Evolutionary conservation across 208 protist species (phyloP).

Genomic region (Wallacemonas sp.): DNA sequence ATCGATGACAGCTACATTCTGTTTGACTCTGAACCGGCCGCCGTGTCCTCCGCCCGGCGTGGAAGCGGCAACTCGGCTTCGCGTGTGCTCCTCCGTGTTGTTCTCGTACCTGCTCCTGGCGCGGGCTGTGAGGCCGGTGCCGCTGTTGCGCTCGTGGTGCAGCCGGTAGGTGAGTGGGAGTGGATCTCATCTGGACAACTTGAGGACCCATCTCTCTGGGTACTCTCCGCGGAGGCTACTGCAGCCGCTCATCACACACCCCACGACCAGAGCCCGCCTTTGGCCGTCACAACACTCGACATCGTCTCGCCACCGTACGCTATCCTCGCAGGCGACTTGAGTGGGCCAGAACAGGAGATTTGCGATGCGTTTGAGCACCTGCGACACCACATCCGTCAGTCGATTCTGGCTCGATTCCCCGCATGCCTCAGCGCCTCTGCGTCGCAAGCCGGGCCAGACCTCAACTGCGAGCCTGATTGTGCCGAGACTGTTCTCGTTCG

Average conservation of each 20-base stretch:
- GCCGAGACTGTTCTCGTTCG: slow-evolving; percentile 1
- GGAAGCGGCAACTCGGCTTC: neutral
- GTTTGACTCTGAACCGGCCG: neutral
- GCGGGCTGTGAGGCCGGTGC: neutral
- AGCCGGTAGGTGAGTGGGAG: slow-evolving; percentile 10
- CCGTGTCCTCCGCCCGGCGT: neutral
- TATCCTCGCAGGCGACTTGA: neutral
- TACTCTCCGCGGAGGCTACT: neutral
- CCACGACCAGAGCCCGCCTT: neutral
- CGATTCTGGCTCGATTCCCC: neutral
- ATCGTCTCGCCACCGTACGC: neutral
- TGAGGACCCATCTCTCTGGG: slow-evolving; percentile 2
- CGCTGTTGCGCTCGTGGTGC: neutral
- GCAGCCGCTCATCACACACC: neutral
- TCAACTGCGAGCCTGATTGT: neutral
- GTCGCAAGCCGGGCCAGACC: neutral
- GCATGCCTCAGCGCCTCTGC: neutral
- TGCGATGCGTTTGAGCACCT: neutral
- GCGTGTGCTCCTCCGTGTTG: neutral
- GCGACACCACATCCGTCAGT: neutral
- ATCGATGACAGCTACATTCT: neutral
- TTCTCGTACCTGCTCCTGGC: neutral
- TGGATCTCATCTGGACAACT: neutral
- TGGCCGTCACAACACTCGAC: neutral
- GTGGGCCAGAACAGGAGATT: neutral